A percentile compares a stretch with the other conserved stretches of the same genome.
Conservation (phyloP, 2,329 filamentous ascomycete genomes). For the Curvularia sp. region DNA sequence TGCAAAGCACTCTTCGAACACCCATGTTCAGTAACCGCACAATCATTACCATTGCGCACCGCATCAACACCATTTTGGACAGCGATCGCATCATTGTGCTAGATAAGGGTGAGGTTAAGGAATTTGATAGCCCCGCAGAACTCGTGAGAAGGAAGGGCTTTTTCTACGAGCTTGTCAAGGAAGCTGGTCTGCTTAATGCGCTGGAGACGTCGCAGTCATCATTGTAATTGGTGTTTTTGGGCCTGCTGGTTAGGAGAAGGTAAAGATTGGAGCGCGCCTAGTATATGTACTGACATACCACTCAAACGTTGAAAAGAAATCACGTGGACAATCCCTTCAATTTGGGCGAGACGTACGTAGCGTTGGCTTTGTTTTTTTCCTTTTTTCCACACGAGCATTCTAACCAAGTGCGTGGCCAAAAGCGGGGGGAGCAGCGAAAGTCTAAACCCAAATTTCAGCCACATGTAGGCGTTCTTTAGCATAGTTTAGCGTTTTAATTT, state of each 20-base stretch:
- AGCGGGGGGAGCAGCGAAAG: background rate
- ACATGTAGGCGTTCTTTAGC: background rate
- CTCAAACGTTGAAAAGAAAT: background rate
- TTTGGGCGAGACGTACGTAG: background rate
- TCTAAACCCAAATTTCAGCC: background rate
- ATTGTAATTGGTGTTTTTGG: background rate
- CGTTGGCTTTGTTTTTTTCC: background rate
- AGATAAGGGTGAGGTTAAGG: slow-evolving; percentile 85
- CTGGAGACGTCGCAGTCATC: slow-evolving; percentile 18
- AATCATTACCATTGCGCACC: slow-evolving; percentile 97
- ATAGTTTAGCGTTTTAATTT: background rate
- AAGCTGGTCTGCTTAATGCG: slow-evolving; percentile 73
- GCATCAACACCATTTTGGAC: slow-evolving; percentile 95
- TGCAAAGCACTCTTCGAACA: slow-evolving; percentile 69
- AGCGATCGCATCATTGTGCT: slow-evolving; percentile 91
- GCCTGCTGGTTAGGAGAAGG: background rate
- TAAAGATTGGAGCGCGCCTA: background rate
- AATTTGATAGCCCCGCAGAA: slow-evolving; percentile 86
- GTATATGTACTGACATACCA: background rate
- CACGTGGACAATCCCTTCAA: background rate
- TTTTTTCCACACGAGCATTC: background rate
- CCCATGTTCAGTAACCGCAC: slow-evolving; percentile 85
- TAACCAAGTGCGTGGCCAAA: background rate
- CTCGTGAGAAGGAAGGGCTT: slow-evolving; percentile 77
- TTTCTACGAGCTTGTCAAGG: slow-evolving; percentile 90